Conservation (phyloP, 192 early-diverging fungal species). For the Haplosporangium gracile region DNA sequence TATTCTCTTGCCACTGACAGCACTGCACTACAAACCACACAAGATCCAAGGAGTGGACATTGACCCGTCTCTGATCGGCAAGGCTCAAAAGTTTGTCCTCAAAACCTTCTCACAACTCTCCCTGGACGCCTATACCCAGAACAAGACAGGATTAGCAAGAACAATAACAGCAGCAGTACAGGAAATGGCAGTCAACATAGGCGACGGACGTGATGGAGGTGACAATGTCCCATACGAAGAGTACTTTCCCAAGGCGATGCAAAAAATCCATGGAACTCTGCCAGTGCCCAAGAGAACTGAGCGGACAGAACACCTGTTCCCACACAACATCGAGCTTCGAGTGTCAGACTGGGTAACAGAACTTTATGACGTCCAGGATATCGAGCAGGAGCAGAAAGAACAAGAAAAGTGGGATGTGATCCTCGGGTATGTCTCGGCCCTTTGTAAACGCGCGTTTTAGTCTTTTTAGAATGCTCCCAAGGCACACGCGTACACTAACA, state of each 20-base stretch:
- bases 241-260: conserved; percentile 28
- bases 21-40: conserved; percentile 62
- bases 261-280: conserved; percentile 31
- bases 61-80: conserved; percentile 71
- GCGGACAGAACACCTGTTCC: conserved; percentile 58
- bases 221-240: conserved; percentile 25
- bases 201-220: background rate
- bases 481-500: too few species aligned
- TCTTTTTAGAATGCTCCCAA: background rate
- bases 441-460: background rate
- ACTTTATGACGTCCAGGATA: background rate
- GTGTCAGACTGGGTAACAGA: conserved; percentile 70
- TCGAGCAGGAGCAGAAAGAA: conserved; percentile 1
- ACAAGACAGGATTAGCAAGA: background rate
- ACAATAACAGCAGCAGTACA: conserved; percentile 65
- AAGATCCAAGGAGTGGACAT: conserved; percentile 82
- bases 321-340: conserved; percentile 72
- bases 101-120: conserved; percentile 59
- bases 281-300: conserved; percentile 23
- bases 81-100: conserved; percentile 63
- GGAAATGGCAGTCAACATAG: background rate
- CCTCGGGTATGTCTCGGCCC: conserved; percentile 58
- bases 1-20: conserved; percentile 36
- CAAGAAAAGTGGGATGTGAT: conserved; percentile 71
- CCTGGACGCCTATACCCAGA: conserved; percentile 22